These are phyloP conservation scores for Pleurotus eryngii DNA, from an alignment of 768 basidiomycete genomes.

Conservation along the genomic window DNA sequence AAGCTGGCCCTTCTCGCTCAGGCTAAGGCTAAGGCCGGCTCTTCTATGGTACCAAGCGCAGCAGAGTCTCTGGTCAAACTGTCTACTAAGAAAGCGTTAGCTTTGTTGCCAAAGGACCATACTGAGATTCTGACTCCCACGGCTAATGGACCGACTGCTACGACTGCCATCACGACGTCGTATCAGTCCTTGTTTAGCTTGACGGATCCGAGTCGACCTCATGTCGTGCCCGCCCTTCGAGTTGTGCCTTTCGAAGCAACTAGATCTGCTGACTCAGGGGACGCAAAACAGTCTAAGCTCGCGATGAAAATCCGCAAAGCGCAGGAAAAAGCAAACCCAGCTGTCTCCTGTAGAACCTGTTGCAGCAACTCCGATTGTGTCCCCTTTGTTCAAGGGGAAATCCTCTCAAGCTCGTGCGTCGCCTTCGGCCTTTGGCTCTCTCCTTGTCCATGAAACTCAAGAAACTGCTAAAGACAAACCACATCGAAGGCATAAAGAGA, in stretches of 20 bases:
- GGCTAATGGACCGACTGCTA: constrained; percentile 79
- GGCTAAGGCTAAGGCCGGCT: constrained; percentile 37
- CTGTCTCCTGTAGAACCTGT: constrained; percentile 18
- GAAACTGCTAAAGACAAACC: constrained; percentile 33
- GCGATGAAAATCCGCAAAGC: constrained; percentile 70
- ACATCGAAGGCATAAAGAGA: constrained; percentile 23
- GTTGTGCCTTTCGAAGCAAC: constrained; percentile 38
- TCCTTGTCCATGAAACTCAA: constrained; percentile 57
- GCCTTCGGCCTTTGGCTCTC: constrained; percentile 74
- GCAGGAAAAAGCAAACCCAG: constrained; percentile 32
- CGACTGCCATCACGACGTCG: constrained; percentile 80
- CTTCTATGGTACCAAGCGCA: constrained; percentile 13
- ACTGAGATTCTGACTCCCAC: constrained; percentile 77
- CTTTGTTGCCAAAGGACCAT: constrained; percentile 39
- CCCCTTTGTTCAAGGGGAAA: constrained; percentile 58
- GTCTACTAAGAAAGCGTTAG: constrained; percentile 15
- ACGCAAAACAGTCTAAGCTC: constrained; percentile 63
- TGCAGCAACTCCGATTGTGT: constrained; percentile 25
- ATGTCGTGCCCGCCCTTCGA: constrained; percentile 37
- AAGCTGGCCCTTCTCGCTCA: constrained; percentile 76
- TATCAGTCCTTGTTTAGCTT: constrained; percentile 71
- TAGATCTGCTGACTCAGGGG: constrained; percentile 20
- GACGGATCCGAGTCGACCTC: constrained; percentile 44
- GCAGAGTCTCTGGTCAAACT: constrained; percentile 1
- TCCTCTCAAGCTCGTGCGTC: constrained; percentile 60